Evolutionary conservation across 768 basidiomycete genomes (phyloP).

Genomic region (Cystobasidium ongulense): DNA sequence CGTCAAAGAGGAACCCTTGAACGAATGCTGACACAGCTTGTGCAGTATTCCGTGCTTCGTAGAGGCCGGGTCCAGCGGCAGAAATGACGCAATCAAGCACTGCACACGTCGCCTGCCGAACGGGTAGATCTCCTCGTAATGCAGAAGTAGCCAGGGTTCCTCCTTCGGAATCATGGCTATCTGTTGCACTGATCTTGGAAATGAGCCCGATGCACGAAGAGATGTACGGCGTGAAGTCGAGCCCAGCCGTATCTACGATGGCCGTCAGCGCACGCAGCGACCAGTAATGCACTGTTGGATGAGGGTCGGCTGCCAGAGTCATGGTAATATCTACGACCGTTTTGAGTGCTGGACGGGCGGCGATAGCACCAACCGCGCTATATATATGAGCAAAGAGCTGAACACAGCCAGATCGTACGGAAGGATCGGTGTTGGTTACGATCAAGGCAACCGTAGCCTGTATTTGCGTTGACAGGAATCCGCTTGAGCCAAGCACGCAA

Average conservation of each 20-base stretch:
- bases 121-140: constrained; percentile 77
- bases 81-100: constrained; percentile 89
- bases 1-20: constrained; percentile 71
- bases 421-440: constrained; percentile 85
- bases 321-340: constrained; percentile 90
- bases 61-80: constrained; percentile 87
- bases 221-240: constrained; percentile 83
- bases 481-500: constrained; percentile 69
- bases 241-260: constrained; percentile 82
- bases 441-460: constrained; percentile 88
- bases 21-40: constrained; percentile 75
- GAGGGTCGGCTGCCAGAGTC: constrained; percentile 90
- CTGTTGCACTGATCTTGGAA: constrained; percentile 76
- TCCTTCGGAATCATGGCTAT: constrained; percentile 87
- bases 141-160: constrained; percentile 70
- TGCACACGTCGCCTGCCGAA: constrained; percentile 82
- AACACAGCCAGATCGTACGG: constrained; percentile 85
- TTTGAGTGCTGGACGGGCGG: constrained; percentile 85
- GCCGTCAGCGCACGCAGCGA: constrained; percentile 72
- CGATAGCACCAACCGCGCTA: constrained; percentile 82
- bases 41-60: constrained; percentile 73
- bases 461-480: constrained; percentile 74
- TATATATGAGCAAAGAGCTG: constrained; percentile 87
- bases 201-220: constrained; percentile 80
- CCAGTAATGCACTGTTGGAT: constrained; percentile 93